phyloP scores from a whole-genome alignment of 768 basidiomycete genomes.

The Sutorius australiensis region DNA sequence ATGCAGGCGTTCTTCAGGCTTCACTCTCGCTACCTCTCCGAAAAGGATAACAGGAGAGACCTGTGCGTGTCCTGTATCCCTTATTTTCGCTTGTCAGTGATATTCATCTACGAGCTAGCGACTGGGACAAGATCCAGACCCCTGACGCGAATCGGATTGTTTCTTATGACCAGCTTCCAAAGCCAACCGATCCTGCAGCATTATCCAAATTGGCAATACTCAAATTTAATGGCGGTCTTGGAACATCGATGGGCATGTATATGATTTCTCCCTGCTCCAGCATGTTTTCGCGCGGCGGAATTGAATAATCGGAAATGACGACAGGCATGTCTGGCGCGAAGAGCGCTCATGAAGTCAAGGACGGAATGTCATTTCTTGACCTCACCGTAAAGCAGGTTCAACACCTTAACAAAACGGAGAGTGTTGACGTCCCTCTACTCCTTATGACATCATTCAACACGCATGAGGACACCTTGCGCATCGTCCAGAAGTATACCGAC shows the following conservation, averaged over 20 bases:
- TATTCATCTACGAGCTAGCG: constrained; percentile 40
- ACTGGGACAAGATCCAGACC: constrained; percentile 87
- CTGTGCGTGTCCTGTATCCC: constrained; percentile 57
- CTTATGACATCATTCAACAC: constrained; percentile 99
- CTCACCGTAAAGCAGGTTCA: constrained; percentile 93
- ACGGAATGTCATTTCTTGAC: constrained; percentile 97
- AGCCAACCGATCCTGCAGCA: constrained; percentile 53
- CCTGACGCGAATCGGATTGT: constrained; percentile 84
- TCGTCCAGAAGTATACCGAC: constrained; percentile 96
- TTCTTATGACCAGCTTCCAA: constrained; percentile 70
- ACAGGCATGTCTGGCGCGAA: constrained; percentile 83
- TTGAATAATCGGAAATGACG: background rate
- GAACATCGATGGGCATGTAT: constrained; percentile 77
- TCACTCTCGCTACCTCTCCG: constrained; percentile 90
- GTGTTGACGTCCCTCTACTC: constrained; percentile 92
- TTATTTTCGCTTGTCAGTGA: constrained; percentile 6
- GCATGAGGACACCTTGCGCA: constrained; percentile 90
- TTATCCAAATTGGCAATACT: constrained; percentile 93
- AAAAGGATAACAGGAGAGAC: constrained; percentile 81
- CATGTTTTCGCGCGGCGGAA: background rate
- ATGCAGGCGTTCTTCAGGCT: constrained; percentile 97
- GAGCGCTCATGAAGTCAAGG: constrained; percentile 92
- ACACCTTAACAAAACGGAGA: constrained; percentile 82
- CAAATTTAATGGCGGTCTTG: constrained; percentile 93
- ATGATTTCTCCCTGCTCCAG: background rate